phyloP scores from a whole-genome alignment of 176 grass and related monocot genomes.

The Cenchrus americanus region DNA sequence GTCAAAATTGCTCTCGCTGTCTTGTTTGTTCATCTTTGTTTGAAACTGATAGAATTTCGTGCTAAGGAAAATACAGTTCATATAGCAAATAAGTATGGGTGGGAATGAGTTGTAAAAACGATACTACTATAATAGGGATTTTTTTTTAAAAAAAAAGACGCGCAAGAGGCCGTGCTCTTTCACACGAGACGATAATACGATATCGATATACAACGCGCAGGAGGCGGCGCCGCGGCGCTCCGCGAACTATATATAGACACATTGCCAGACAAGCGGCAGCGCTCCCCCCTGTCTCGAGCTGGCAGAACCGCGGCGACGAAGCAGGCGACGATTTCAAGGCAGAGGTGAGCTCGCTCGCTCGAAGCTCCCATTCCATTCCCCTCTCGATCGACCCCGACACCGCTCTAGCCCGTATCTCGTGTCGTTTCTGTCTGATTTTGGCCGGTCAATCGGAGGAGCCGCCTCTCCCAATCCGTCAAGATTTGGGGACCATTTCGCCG shows the following conservation, averaged over 20 bases:
- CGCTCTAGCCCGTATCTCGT: neutral
- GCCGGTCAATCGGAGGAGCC: neutral
- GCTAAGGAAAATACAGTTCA: no score
- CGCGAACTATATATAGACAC: neutral
- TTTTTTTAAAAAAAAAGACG: neutral
- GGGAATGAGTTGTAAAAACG: neutral
- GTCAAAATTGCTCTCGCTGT: no score
- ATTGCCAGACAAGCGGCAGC: neutral
- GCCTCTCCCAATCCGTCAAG: neutral
- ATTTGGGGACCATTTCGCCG: neutral
- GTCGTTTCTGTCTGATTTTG: neutral
- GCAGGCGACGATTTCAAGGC: conserved; percentile 9
- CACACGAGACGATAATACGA: neutral
- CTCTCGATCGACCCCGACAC: neutral
- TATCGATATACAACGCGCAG: no score
- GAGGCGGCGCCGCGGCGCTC: no score
- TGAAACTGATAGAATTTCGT: no score
- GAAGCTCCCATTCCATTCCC: neutral
- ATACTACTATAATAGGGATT: no score
- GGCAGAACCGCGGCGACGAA: neutral
- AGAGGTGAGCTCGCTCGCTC: neutral
- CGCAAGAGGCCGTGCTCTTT: neutral
- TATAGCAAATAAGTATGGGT: no score
- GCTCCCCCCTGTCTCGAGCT: neutral
- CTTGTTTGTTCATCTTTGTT: no score